A percentile compares a stretch with the other conserved stretches of the same genome.
phyloP scores from a whole-genome alignment of 305 asterid genomes.

The Fraxinus sp. region DNA sequence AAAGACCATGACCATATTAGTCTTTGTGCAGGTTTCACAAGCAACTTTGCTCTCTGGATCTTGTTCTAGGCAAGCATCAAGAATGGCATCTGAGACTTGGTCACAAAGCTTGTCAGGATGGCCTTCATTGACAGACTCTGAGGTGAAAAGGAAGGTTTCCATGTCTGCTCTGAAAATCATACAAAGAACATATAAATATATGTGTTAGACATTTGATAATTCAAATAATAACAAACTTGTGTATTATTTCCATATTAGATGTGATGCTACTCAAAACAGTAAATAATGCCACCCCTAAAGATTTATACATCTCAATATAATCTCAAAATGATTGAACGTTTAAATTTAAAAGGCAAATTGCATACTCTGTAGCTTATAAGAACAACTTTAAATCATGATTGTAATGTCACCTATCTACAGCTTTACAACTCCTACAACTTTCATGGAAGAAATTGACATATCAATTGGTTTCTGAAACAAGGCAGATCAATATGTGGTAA shows the following conservation, averaged over 20 bases:
- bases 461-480: background rate
- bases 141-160: conserved; percentile 38
- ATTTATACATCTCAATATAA: background rate
- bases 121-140: conserved; percentile 36
- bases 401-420: background rate
- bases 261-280: background rate
- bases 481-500: background rate
- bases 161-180: conserved; percentile 15
- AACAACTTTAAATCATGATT: conserved; percentile 2
- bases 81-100: conserved; percentile 39
- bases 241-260: background rate
- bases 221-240: background rate
- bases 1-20: conserved; percentile 36
- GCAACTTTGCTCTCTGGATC: conserved; percentile 39
- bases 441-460: background rate
- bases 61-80: conserved; percentile 36
- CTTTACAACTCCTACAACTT: background rate
- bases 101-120: conserved; percentile 37
- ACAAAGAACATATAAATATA: background rate
- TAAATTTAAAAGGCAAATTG: background rate
- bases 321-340: background rate
- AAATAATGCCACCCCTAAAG: background rate
- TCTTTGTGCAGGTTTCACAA: conserved; percentile 35
- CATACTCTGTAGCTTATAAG: background rate
- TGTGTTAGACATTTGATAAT: background rate